Evolutionary conservation across 345 rosid species (phyloP), one percentile per base, ranked within the genome.

Genomic region (Arabidopsis arenosa): DNA sequence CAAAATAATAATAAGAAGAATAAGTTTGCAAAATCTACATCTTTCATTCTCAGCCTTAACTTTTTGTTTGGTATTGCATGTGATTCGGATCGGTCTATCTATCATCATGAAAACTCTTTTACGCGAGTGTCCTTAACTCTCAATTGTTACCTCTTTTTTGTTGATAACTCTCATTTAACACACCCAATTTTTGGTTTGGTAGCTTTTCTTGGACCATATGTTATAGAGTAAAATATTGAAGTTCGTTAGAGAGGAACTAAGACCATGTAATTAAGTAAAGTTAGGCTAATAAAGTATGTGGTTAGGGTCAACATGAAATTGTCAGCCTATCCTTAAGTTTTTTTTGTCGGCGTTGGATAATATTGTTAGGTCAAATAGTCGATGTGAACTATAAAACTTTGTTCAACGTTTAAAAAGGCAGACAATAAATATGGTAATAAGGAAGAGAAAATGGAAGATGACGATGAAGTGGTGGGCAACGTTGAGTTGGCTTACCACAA

Each of bases 1-100:
- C 15, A 69, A 7, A 53, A 63, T 35, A 62, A 71, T 26, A 43
- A 39, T 23, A 77, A 70, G 28, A 58, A 36, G 44, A 60, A 40
- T 21, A 61, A 68, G 6, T 51, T 73, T 53, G n/a, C 11, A 59
- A 63, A 54, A 17, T 51, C 58, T 49, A 23, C 62, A 3, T 64
- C 72, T 9, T 78, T 78, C 32, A 66, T 65, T 72, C 76, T 48
- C 63, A 78, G 77, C 81, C 81, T 65, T 66, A 78, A 72, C 73
- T 72, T 72, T 78, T 32, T 64, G 73, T 78, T 78, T 62, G 77
- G 72, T 78, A 77, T 12, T 77, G 76, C 76, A 70, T 77, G 76
- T 77, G 80, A 77, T 63, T 70, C 76, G 72, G 80, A 77, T 70
- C 76, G 76, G 72, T 70, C 80, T 63, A 68, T 68, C 68, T 67